Conservation (phyloP, 768 basidiomycete genomes). For the Russula virescens region DNA sequence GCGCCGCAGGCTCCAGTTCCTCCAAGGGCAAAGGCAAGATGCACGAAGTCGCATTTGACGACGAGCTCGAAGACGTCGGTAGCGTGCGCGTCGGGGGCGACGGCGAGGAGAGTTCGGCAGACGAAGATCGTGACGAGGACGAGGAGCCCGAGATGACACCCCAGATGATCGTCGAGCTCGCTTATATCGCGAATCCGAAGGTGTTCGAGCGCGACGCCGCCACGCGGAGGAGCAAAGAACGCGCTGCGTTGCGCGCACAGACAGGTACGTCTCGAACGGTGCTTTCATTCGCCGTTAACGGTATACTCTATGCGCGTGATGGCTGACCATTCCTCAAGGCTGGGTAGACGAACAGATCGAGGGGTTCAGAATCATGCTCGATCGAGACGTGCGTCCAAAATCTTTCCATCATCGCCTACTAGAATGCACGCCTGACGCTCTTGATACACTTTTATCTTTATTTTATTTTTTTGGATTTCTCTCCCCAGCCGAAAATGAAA, state of each 20-base stretch:
- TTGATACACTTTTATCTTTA: not conserved
- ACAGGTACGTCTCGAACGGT: constrained; percentile 46
- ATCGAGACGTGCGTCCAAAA: constrained; percentile 62
- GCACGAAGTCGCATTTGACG: constrained; percentile 42
- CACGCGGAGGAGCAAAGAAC: constrained; percentile 63
- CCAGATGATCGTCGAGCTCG: constrained; percentile 67
- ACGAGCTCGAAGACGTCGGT: constrained; percentile 45
- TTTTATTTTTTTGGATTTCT: not conserved
- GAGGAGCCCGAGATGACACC: constrained; percentile 25
- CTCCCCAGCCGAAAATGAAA: constrained; percentile 52
- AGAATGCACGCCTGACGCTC: not conserved
- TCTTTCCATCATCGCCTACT: not conserved
- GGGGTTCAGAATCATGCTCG: constrained; percentile 88
- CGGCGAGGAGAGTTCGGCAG: constrained; percentile 46
- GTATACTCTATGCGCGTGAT: not conserved
- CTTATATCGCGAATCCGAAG: constrained; percentile 69
- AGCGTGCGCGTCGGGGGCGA: constrained; percentile 51
- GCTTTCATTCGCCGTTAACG: not conserved
- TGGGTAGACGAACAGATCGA: constrained; percentile 85
- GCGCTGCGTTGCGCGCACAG: constrained; percentile 58
- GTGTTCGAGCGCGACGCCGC: constrained; percentile 71
- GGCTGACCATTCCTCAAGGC: constrained; percentile 32
- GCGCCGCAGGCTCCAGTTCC: constrained; percentile 16
- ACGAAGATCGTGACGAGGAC: constrained; percentile 35
- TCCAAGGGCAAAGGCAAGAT: constrained; percentile 25